Evolutionary conservation across 2,329 filamentous ascomycete genomes (phyloP), one percentile per base, ranked within the genome.

Genomic region (Colletotrichum limetticola): DNA sequence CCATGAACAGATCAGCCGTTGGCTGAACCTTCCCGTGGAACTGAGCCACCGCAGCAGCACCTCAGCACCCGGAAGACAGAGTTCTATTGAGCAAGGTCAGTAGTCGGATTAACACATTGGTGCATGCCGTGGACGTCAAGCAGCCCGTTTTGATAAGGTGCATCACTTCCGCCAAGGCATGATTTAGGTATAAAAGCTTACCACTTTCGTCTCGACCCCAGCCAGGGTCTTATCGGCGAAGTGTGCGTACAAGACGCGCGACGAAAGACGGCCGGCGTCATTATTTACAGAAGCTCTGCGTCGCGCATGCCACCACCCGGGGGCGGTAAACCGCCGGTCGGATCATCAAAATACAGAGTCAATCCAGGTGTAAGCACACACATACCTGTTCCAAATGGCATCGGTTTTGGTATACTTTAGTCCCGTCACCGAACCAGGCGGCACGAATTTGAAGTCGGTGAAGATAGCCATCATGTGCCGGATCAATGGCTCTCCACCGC

Each of bases 291-390:
- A 57, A 22, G 67, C 55, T 35, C 46, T 52, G 2, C 24, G 22
- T 0, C 28, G 30, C 9, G 12, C 3, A 1, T 35, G 19, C 68
- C 56, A 67, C 4, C 12, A 12, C 28, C 28, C 2, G 28, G 7
- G 28, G 22, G 52, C 52, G 22, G 30, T n/a, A 30, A 66, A 71
- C 14, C 22, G 37, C 42, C 26, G 46, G 49, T 71, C 63, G 57
- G 67, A 67, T 35, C 61, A 49, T n/a, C 49, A 19, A 2, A 60
- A 24, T 1, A 62, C 64, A 7, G 63, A 28, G 64, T 71, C 55
- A 8, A 68, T 22, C 63, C 57, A 71, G 49, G 67, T 71, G 14
- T 56, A 71, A 2, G 67, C 57, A 9, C 68, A 57, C 63, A 68
- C 53, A 42, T 46, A 68, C 24, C 63, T 71, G 22, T 56, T 57